phyloP scores from a whole-genome alignment of 805 yeast genomes.

The Allodekkera sacchari region DNA sequence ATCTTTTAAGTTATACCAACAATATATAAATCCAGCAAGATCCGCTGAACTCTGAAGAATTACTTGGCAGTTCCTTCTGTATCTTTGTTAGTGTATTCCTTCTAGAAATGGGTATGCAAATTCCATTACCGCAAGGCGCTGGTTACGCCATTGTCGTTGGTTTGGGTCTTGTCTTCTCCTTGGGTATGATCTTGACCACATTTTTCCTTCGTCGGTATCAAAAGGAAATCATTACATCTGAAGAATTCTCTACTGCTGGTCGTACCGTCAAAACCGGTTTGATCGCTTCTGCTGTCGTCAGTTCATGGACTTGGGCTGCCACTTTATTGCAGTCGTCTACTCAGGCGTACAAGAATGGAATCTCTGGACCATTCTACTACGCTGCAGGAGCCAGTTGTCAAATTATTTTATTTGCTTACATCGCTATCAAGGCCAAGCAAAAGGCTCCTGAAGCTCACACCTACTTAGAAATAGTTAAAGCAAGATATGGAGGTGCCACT shows the following conservation, averaged over 20 bases:
- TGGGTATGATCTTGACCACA: slow-evolving; percentile 73
- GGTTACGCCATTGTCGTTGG: slow-evolving; percentile 89
- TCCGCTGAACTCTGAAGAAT: too few species aligned
- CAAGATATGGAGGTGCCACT: slow-evolving; percentile 70
- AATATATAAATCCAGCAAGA: too few species aligned
- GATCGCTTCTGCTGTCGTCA: slow-evolving; percentile 83
- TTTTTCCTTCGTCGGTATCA: slow-evolving; percentile 67
- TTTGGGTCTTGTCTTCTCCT: slow-evolving; percentile 63
- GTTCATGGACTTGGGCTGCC: slow-evolving; percentile 94
- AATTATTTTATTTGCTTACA: slow-evolving; percentile 73
- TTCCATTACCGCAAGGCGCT: slow-evolving; percentile 64
- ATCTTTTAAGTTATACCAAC: too few species aligned
- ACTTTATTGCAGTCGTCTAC: slow-evolving; percentile 69
- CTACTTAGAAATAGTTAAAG: slow-evolving; percentile 74
- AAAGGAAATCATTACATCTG: slow-evolving; percentile 81
- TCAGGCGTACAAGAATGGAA: slow-evolving; percentile 71
- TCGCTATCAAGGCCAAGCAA: slow-evolving; percentile 83
- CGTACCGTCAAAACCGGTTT: slow-evolving; percentile 79
- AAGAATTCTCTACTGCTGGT: slow-evolving; percentile 91
- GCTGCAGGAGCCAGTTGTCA: slow-evolving; percentile 92
- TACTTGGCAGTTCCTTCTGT: too few species aligned
- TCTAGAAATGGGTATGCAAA: too few species aligned
- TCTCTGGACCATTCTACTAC: slow-evolving; percentile 68
- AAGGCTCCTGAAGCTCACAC: slow-evolving; percentile 91
- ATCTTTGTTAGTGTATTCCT: too few species aligned